Evolutionary conservation across 2,329 filamentous ascomycete genomes (phyloP), one percentile per base, ranked within the genome.

Genomic region (Microdochium bolleyi): DNA sequence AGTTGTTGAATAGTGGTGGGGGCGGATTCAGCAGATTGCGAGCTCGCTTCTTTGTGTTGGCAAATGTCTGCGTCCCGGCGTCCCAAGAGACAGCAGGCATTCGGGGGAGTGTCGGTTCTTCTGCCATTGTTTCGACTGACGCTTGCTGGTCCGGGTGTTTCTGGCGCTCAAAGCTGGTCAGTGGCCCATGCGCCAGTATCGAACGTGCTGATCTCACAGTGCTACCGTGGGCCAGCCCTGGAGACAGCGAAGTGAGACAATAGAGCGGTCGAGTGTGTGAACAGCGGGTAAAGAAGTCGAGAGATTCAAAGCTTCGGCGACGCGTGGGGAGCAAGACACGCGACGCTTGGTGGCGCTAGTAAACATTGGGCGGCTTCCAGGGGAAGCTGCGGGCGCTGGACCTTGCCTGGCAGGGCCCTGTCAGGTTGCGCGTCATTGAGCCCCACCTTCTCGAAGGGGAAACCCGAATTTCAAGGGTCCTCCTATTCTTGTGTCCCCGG

Each of bases 1-100:
- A 88, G 62, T 83, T 82, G 62, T 75, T 73, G 57, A 78, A 70
- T 37, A 71, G 61, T 27, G 66, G 59, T n/a, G 63, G 65, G 19
- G 63, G 53, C 25, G 56, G 25, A 48, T 27, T 56, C 50, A 57
- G 49, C 52, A 13, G 54, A 38, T 59, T 59, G 56, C 67, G 66
- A 32, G 64, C 62, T 55, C 73, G 73, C 64, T 76, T 76, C 54
- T 69, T 63, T n/a, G 66, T 62, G 38, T 66, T 64, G 30, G 58
- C 54, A 52, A 67, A 64, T 34, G 57, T 60, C 51, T 67, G 62
- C 21, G 60, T 63, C 30, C 61, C 57, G 11, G 62, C 57, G 48
- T 67, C 58, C 65, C 64, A 67, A n/a, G 61, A 57, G 34, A 67
- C 60, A 19, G 62, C 51, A 16, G 67, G 67, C 8, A 71, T 57